phyloP scores from a whole-genome alignment of 768 basidiomycete genomes.

The Russula virescens region DNA sequence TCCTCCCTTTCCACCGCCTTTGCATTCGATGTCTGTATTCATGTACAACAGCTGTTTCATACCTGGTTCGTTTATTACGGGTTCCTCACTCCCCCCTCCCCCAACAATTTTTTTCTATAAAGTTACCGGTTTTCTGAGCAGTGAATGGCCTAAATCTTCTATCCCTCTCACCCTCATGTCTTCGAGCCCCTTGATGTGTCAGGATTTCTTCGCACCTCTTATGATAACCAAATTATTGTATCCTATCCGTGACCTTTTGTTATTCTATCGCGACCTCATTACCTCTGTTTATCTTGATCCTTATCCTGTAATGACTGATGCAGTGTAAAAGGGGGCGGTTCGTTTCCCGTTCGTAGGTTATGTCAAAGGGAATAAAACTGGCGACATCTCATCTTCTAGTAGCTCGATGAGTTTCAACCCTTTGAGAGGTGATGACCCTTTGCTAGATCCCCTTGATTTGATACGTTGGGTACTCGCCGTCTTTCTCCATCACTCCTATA shows the following conservation, averaged over 20 bases:
- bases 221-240: constrained; percentile 17
- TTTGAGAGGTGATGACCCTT: neutral
- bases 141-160: neutral
- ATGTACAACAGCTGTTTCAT: neutral
- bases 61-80: neutral
- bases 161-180: neutral
- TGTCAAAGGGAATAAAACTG: neutral
- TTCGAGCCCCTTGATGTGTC: constrained; percentile 8
- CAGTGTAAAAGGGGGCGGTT: constrained; percentile 15
- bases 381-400: neutral
- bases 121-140: neutral
- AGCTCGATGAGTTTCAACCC: neutral
- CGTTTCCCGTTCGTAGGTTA: constrained; percentile 8
- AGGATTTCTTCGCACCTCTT: neutral
- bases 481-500: constrained; percentile 5
- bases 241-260: constrained; percentile 5
- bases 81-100: neutral
- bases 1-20: neutral
- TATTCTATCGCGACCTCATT: constrained; percentile 4
- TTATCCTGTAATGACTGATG: constrained; percentile 16
- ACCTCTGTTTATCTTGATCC: constrained; percentile 8
- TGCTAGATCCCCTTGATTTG: neutral
- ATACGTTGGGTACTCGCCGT: neutral
- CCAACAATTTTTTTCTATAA: neutral
- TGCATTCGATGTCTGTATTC: neutral